Percentiles rank a stretch among this genome's conserved stretches.
Conservation (phyloP, 768 basidiomycete species). For the Termitomyces titanicus region DNA sequence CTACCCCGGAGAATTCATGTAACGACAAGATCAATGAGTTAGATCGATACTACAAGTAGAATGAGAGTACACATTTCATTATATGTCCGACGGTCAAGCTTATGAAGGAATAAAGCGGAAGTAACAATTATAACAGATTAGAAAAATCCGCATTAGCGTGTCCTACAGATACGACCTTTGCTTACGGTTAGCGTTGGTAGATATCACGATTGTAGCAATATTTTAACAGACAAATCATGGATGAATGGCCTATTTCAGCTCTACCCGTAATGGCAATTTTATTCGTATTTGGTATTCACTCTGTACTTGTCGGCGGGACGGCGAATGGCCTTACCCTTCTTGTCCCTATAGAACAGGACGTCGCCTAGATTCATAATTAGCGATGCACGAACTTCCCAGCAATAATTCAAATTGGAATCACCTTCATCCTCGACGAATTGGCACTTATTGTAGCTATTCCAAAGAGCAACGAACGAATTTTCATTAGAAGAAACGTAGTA, state of each 20-base stretch:
- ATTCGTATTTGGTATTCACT: constrained; percentile 10
- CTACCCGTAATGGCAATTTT: background rate
- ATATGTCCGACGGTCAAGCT: background rate
- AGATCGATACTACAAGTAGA: too few relatives aligned
- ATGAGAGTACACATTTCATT: too few relatives aligned
- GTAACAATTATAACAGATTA: too few relatives aligned
- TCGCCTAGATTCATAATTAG: constrained; percentile 25
- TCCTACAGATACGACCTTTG: too few relatives aligned
- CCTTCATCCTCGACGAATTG: constrained; percentile 60
- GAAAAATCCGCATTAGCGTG: too few relatives aligned
- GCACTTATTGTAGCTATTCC: constrained; percentile 54
- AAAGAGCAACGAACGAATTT: constrained; percentile 44
- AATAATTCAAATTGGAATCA: constrained; percentile 5
- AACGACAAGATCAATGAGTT: too few relatives aligned
- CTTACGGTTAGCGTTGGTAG: too few relatives aligned
- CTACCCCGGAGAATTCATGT: too few relatives aligned
- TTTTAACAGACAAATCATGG: background rate
- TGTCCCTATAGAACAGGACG: constrained; percentile 44
- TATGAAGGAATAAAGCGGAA: background rate
- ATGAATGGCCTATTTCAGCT: too few relatives aligned
- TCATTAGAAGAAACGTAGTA: constrained; percentile 43
- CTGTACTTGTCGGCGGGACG: constrained; percentile 25
- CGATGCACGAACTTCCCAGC: background rate
- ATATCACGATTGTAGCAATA: too few relatives aligned
- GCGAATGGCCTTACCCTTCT: constrained; percentile 33